Base-by-base conservation (phyloP, 371 early-diverging fungal genomes). In the Rhizopus microsporus region DNA sequence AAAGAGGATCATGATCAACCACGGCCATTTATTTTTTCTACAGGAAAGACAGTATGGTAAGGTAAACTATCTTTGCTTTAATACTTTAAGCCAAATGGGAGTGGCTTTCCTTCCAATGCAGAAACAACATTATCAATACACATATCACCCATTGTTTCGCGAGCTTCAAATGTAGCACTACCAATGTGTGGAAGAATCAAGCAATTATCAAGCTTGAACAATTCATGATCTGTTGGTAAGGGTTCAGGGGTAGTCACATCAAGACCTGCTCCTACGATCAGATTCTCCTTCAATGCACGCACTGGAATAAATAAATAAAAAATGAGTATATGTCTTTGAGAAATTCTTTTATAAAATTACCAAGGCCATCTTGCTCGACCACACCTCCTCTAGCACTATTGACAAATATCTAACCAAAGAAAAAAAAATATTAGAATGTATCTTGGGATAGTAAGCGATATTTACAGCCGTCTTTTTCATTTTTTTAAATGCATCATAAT, bases 161-260 rank as follows among this genome's bases (percentile, higher is more conserved):
- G 70, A 0, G 95, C 88, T 65, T 93, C 92, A 32, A 86, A 66
- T 0, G 93, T 92, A 7, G 92, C 94, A 56, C 89, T 90, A 16
- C 77, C 77, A 29, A 91, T 78, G 63, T 91, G 91, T 42, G 91
- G 91, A 32, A 94, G 64, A 5, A 93, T 80, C 4, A 88, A 65
- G 54, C 90, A 89, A 33, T 85, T 86, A 10, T 80, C 75, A 35
- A 87, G 83, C 15, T 68, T 49, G 9, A 85, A 75, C 15, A 95
- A 67, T 52, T 78, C 74, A 67, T 89, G 81, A 32, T 79, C 71
- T 2, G 69, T 50, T 3, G 85, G 81, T 56, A 95, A 61, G 6
- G 95, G 95, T 61, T 95, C 96, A 0, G 95, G 95, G 16, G 86
- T 86, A 0, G 93, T 93, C 7, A 94, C 95, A 70, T 95, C 95